A percentile compares a stretch with the other conserved stretches of the same genome.
Conservation (phyloP, 192 early-diverging fungal species). For the Coemansia sp. region DNA sequence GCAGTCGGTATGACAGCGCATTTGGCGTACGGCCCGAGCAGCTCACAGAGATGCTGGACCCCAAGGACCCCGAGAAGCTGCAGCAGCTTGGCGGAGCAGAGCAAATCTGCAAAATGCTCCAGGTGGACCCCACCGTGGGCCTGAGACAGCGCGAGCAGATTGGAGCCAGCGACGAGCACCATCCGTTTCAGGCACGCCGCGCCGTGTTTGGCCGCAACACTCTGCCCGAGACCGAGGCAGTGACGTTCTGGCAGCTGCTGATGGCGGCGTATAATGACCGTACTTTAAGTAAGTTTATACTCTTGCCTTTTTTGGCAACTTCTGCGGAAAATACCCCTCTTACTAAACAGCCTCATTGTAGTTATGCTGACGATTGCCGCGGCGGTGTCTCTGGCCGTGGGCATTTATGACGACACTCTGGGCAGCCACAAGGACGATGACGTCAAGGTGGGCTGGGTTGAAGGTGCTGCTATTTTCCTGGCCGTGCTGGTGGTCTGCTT, state of each 20-base stretch:
- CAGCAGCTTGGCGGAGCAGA: slow-evolving; percentile 59
- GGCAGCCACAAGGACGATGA: slow-evolving; percentile 65
- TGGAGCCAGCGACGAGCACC: slow-evolving; percentile 20
- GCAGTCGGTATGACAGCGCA: slow-evolving; percentile 8
- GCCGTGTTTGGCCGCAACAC: slow-evolving; percentile 51
- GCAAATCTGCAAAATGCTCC: slow-evolving; percentile 58
- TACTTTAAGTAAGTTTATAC: slow-evolving; percentile 56
- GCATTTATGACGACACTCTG: slow-evolving; percentile 78
- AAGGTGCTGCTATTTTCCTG: slow-evolving; percentile 79
- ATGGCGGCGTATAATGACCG: slow-evolving; percentile 66
- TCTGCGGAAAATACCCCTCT: no score
- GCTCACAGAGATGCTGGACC: slow-evolving; percentile 62
- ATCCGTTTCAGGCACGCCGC: slow-evolving; percentile 53
- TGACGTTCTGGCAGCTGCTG: slow-evolving; percentile 59
- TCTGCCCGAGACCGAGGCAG: slow-evolving; percentile 56
- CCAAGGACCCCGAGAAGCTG: slow-evolving; percentile 61
- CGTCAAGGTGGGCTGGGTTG: slow-evolving; percentile 74
- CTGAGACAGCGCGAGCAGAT: slow-evolving; percentile 56
- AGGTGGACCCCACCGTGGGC: slow-evolving; percentile 61
- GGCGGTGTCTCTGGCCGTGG: slow-evolving; percentile 75
- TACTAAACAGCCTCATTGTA: slow-evolving; percentile 21
- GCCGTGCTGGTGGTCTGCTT: slow-evolving; percentile 86
- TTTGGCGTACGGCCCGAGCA: slow-evolving; percentile 56
- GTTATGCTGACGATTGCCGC: slow-evolving; percentile 86
- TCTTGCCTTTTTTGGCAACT: neutral